Percentiles rank a stretch among this genome's conserved stretches.
These are phyloP conservation scores for Lablab purpureus DNA, from an alignment of 306 rosid species.

Conservation along the genomic window DNA sequence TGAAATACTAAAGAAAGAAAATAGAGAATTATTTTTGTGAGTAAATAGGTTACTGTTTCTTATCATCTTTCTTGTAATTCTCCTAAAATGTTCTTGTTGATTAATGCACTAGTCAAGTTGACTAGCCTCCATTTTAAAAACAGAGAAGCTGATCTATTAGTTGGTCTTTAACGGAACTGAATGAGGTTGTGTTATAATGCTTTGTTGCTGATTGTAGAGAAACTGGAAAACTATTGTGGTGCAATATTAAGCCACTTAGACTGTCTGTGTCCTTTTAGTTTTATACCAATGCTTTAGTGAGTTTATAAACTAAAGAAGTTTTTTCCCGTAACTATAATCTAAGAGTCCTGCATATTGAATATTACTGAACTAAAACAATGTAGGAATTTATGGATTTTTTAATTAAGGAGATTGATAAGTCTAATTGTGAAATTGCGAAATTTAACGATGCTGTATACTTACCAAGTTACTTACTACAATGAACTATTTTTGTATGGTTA, in stretches of 20 bases:
- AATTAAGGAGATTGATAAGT: constrained; percentile 23
- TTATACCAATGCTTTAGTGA: background rate
- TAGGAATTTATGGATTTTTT: constrained; percentile 25
- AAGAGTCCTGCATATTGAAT: background rate
- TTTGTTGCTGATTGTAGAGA: background rate
- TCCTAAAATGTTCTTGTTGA: no score
- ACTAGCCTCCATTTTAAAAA: background rate
- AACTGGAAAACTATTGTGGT: background rate
- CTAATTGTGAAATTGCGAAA: constrained; percentile 7
- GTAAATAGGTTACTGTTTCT: no score
- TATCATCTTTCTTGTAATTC: no score
- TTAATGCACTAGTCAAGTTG: background rate
- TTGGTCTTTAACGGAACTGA: background rate
- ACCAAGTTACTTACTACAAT: background rate
- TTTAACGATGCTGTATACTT: background rate
- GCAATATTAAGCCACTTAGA: background rate
- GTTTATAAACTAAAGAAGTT: background rate
- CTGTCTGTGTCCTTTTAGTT: background rate
- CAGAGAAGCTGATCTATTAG: background rate
- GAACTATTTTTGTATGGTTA: constrained; percentile 33
- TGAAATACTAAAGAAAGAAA: no score
- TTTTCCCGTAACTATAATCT: background rate
- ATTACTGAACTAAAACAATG: background rate
- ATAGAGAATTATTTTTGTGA: no score
- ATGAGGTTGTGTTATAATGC: background rate